Conservation (phyloP, 2,329 filamentous ascomycete species). For the Helotiales sp. region DNA sequence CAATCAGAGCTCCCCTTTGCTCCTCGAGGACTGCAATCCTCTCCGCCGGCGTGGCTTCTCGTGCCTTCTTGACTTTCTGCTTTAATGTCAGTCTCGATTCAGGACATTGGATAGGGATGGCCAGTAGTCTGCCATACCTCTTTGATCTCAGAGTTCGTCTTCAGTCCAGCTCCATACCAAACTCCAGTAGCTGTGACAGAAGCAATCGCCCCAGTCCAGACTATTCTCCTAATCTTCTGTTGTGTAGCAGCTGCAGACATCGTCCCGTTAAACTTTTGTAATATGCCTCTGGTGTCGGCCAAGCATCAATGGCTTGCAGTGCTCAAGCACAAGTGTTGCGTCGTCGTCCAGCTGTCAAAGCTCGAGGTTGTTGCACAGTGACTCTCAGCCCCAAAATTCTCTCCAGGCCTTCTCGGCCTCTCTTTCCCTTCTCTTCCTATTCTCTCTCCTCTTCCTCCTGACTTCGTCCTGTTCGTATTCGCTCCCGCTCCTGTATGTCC, state of each 20-base stretch:
- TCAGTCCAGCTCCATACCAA: constrained; percentile 60
- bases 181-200: constrained; percentile 57
- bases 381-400: constrained; percentile 21
- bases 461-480: constrained; percentile 17
- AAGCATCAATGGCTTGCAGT: not conserved
- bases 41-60: constrained; percentile 52
- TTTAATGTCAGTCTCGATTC: not conserved
- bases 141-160: constrained; percentile 50
- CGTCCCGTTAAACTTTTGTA: not conserved
- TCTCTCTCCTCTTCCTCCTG: constrained; percentile 15
- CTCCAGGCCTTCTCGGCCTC: constrained; percentile 18
- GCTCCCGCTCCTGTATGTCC: constrained; percentile 5
- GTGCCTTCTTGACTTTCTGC: constrained; percentile 46
- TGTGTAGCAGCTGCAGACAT: constrained; percentile 23
- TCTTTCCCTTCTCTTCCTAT: constrained; percentile 4
- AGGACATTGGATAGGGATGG: not conserved
- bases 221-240: constrained; percentile 46
- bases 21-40: constrained; percentile 54
- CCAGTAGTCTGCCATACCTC: constrained; percentile 43
- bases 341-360: not conserved
- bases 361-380: not conserved
- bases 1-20: constrained; percentile 48
- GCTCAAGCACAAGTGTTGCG: not conserved
- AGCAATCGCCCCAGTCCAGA: constrained; percentile 55
- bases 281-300: too few species aligned